A percentile compares a stretch with the other conserved stretches of the same genome.
Evolutionary conservation across 2,329 filamentous ascomycete genomes (phyloP).

Genomic region (Talaromyces rugulosus): DNA sequence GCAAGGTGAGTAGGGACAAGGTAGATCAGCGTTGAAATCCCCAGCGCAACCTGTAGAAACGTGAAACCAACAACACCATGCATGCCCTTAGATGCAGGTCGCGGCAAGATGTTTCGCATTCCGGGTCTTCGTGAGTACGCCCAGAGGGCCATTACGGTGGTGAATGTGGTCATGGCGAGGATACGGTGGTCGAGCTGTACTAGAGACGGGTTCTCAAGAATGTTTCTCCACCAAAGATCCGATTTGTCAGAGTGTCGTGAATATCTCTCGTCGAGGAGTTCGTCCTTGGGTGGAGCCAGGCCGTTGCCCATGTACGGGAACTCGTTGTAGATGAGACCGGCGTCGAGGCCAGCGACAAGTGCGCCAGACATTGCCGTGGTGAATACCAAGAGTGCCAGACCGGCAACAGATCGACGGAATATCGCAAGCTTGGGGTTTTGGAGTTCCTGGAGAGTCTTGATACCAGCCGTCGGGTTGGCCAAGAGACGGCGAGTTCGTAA

Average conservation of each 20-base stretch:
- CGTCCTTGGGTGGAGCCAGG: constrained; percentile 71
- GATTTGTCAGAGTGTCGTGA: constrained; percentile 69
- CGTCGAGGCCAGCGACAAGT: constrained; percentile 90
- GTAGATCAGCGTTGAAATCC: constrained; percentile 88
- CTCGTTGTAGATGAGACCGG: constrained; percentile 97
- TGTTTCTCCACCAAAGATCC: constrained; percentile 95
- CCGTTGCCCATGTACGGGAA: constrained; percentile 93
- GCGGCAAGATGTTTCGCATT: constrained; percentile 56
- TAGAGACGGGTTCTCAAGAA: constrained; percentile 92
- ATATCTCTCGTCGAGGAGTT: constrained; percentile 85
- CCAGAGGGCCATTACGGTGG: constrained; percentile 71
- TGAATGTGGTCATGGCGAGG: constrained; percentile 84
- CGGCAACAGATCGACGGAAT: constrained; percentile 70
- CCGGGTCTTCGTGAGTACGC: constrained; percentile 67
- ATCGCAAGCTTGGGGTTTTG: constrained; percentile 62
- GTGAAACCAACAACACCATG: constrained; percentile 79
- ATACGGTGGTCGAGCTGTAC: constrained; percentile 96
- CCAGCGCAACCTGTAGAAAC: constrained; percentile 74
- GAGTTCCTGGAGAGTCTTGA: constrained; percentile 59
- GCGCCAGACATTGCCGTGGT: constrained; percentile 88
- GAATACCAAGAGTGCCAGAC: constrained; percentile 73
- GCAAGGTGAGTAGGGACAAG: constrained; percentile 86
- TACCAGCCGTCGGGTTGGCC: constrained; percentile 59
- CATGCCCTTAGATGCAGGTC: constrained; percentile 63
- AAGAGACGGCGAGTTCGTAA: constrained; percentile 73